Conservation (phyloP, 495 filamentous ascomycete species). For the Penicillium cosmopolitanum region DNA sequence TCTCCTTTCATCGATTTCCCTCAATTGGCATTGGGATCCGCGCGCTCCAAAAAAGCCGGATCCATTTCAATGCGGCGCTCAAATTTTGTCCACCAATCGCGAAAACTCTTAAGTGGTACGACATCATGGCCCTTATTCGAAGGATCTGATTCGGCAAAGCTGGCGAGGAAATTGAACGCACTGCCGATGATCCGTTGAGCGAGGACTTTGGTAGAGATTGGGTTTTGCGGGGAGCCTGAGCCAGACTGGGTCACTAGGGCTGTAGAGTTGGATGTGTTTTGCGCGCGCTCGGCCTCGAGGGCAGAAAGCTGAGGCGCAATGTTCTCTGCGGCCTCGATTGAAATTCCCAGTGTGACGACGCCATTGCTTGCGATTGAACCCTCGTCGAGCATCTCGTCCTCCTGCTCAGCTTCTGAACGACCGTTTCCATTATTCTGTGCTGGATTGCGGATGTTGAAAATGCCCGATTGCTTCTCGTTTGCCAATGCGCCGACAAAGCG, state of each 20-base stretch:
- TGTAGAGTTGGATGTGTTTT: constrained; percentile 23
- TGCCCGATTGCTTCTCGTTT: constrained; percentile 83
- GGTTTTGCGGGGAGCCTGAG: constrained; percentile 34
- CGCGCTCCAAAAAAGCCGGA: constrained; percentile 86
- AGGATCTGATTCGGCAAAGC: constrained; percentile 66
- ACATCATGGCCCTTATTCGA: constrained; percentile 68
- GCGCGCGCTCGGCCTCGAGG: constrained; percentile 48
- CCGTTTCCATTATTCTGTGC: constrained; percentile 13
- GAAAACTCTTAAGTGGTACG: constrained; percentile 86
- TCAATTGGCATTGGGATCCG: constrained; percentile 50
- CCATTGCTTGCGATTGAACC: constrained; percentile 29
- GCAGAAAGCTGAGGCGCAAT: constrained; percentile 70
- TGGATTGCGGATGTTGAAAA: constrained; percentile 66
- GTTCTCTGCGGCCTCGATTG: constrained; percentile 72
- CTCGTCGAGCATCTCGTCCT: constrained; percentile 52
- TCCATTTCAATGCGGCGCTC: constrained; percentile 84
- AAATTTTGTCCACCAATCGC: constrained; percentile 98
- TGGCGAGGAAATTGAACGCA: constrained; percentile 95
- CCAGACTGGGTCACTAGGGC: constrained; percentile 34
- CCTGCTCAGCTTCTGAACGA: constrained; percentile 37
- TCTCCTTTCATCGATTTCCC: neutral
- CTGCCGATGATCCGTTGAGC: constrained; percentile 94
- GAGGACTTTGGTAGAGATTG: constrained; percentile 68
- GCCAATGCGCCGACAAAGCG: constrained; percentile 86
- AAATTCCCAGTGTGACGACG: constrained; percentile 75